Conservation (phyloP, 306 rosid species). For the Bauhinia variegata region DNA sequence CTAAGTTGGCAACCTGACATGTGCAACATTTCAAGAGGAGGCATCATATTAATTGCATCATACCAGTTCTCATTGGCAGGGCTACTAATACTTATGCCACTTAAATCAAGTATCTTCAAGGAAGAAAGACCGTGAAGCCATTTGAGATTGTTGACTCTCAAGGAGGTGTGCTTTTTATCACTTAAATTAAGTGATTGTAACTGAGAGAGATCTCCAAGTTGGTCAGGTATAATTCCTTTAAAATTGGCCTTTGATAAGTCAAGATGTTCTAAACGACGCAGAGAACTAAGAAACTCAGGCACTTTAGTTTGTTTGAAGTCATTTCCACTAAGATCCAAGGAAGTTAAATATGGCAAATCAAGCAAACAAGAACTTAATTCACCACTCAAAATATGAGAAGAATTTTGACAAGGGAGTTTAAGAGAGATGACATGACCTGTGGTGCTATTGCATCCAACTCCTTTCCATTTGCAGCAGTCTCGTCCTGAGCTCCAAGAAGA, state of each 20-base stretch:
- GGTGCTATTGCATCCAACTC: slow-evolving; percentile 35
- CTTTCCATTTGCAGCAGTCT: slow-evolving; percentile 38
- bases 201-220: slow-evolving; percentile 29
- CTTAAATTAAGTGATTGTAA: slow-evolving; percentile 35
- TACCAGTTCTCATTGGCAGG: slow-evolving; percentile 16
- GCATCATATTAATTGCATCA: slow-evolving; percentile 8
- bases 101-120: slow-evolving; percentile 28
- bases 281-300: slow-evolving; percentile 26
- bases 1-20: slow-evolving; percentile 20
- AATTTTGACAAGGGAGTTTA: slow-evolving; percentile 14
- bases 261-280: slow-evolving; percentile 26
- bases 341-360: slow-evolving; percentile 24
- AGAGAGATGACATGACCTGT: slow-evolving; percentile 42
- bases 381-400: not conserved
- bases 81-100: slow-evolving; percentile 6
- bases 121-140: slow-evolving; percentile 32
- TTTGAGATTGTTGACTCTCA: not conserved
- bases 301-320: slow-evolving; percentile 1
- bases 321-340: slow-evolving; percentile 32
- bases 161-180: not conserved
- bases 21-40: slow-evolving; percentile 5
- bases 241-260: slow-evolving; percentile 30
- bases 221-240: slow-evolving; percentile 2
- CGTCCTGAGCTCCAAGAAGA: slow-evolving; percentile 13
- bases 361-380: slow-evolving; percentile 23